Percentiles rank a stretch among this genome's conserved stretches.
Evolutionary conservation across 2,329 filamentous ascomycete genomes (phyloP).

Genomic region (Grosmannia clavigera): DNA sequence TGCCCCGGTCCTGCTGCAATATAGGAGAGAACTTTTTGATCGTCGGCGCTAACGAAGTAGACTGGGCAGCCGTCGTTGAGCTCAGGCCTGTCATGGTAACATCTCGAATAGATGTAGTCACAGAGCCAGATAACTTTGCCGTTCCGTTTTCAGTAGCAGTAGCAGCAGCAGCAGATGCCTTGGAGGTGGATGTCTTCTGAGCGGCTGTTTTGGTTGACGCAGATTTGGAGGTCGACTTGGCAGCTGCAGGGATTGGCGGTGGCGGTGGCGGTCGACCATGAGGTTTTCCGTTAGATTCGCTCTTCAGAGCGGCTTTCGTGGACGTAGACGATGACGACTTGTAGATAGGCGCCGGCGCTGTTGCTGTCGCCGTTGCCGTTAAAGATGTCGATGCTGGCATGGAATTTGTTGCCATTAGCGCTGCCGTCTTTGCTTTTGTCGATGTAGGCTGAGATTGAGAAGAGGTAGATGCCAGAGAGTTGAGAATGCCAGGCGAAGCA

Average conservation of each 20-base stretch:
- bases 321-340: neutral
- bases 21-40: slow-evolving; percentile 33
- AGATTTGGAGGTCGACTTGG: slow-evolving; percentile 14
- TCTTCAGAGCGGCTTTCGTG: neutral
- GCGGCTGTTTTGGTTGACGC: slow-evolving; percentile 8
- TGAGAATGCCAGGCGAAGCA: slow-evolving; percentile 17
- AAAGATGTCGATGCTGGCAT: neutral
- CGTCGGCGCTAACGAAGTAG: slow-evolving; percentile 11
- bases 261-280: slow-evolving; percentile 11
- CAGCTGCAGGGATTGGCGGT: slow-evolving; percentile 15
- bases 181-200: slow-evolving; percentile 3
- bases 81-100: slow-evolving; percentile 12
- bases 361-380: neutral
- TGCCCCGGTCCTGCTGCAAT: slow-evolving; percentile 29
- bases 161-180: slow-evolving; percentile 6
- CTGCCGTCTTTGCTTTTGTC: neutral
- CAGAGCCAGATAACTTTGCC: slow-evolving; percentile 8
- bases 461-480: neutral
- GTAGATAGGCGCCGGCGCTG: neutral
- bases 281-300: slow-evolving; percentile 5
- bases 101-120: slow-evolving; percentile 16
- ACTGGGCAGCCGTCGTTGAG: slow-evolving; percentile 3
- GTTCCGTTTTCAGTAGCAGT: neutral
- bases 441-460: slow-evolving; percentile 11
- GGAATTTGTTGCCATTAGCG: neutral